These are phyloP conservation scores for Cercophora newfieldiana DNA, from an alignment of 495 filamentous ascomycete genomes.

Conservation along the genomic window DNA sequence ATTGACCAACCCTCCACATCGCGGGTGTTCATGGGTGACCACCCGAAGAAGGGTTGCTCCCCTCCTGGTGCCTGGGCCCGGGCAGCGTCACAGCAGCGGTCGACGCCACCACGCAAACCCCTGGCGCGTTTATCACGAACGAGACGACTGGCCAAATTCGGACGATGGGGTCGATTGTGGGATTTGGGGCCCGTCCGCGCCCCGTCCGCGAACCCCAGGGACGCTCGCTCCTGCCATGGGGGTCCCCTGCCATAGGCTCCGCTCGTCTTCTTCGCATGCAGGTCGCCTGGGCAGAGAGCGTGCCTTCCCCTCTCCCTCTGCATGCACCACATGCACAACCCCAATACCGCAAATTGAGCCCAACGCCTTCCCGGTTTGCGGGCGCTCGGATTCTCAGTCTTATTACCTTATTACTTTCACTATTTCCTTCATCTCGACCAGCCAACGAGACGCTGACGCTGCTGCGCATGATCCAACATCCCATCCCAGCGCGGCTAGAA, in stretches of 20 bases:
- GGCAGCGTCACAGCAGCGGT: background rate
- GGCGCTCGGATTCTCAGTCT: constrained; percentile 10
- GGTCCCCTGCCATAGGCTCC: background rate
- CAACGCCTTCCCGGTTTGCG: constrained; percentile 3
- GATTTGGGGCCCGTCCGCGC: background rate
- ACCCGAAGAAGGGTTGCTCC: background rate
- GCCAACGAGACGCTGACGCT: background rate
- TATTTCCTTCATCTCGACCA: constrained; percentile 1
- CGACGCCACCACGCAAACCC: background rate
- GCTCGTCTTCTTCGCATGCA: background rate
- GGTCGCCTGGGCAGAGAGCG: background rate
- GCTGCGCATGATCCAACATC: background rate
- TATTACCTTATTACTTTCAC: background rate
- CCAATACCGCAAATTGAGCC: constrained; percentile 15
- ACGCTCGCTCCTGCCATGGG: background rate
- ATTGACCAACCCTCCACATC: background rate
- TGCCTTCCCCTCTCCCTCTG: background rate
- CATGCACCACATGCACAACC: constrained; percentile 5
- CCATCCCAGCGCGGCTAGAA: background rate
- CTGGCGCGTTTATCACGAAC: background rate
- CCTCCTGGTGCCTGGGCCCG: background rate
- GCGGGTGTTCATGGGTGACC: background rate
- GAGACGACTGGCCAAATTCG: background rate
- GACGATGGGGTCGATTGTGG: background rate
- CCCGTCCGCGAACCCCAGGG: no score